phyloP scores from a whole-genome alignment of 1,284 basidiomycete genomes.

The Marasmius fiardii region DNA sequence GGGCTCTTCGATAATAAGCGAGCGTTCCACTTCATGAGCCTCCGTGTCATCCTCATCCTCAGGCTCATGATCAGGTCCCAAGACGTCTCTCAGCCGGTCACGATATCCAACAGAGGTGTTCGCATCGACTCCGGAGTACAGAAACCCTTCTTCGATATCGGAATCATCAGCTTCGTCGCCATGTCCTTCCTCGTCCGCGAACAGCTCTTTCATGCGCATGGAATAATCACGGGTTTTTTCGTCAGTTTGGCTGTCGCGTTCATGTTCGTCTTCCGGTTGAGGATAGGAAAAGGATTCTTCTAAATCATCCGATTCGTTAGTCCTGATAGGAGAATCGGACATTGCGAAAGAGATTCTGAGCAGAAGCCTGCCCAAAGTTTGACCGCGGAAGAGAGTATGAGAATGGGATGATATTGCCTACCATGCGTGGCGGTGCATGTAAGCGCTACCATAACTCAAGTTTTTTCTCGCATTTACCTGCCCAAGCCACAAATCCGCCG shows the following conservation, averaged over 20 bases:
- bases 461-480: too few relatives aligned
- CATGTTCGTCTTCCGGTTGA: conserved; percentile 25
- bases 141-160: conserved; percentile 54
- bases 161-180: conserved; percentile 43
- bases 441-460: too few relatives aligned
- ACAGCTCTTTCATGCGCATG: conserved; percentile 69
- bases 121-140: conserved; percentile 71
- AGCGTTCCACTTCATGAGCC: conserved; percentile 42
- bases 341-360: not conserved
- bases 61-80: conserved; percentile 61
- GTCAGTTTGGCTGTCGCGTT: conserved; percentile 18
- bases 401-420: too few relatives aligned
- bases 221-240: conserved; percentile 58
- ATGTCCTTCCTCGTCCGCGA: conserved; percentile 48
- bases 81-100: conserved; percentile 68
- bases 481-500: too few relatives aligned
- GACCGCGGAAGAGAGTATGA: not conserved
- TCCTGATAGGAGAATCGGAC: not conserved
- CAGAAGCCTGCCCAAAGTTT: not conserved
- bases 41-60: conserved; percentile 49
- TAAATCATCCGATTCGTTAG: not conserved
- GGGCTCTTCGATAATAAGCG: conserved; percentile 35
- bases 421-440: too few relatives aligned
- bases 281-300: conserved; percentile 15
- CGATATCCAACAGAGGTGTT: conserved; percentile 46